phyloP scores from a whole-genome alignment of 2,329 filamentous ascomycete genomes.

The Beauveria asiatica region DNA sequence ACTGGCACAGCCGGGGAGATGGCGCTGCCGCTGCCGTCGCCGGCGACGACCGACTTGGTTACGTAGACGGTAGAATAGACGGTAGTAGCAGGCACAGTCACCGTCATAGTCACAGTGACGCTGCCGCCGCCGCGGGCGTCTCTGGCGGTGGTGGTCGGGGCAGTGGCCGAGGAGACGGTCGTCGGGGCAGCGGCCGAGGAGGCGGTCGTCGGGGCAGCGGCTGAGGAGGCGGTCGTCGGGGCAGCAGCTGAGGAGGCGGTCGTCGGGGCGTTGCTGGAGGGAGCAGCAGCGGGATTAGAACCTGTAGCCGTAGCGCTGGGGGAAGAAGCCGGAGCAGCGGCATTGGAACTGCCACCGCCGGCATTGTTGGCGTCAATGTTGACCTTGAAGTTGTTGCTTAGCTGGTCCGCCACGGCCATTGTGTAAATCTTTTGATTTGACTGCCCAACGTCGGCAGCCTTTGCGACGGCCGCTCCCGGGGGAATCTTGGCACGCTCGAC shows the following conservation, averaged over 20 bases:
- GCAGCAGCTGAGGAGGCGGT: background rate
- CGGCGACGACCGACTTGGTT: constrained; percentile 7
- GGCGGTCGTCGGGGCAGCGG: too few relatives aligned
- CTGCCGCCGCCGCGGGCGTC: background rate
- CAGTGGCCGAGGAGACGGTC: background rate
- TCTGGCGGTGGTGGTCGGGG: constrained; percentile 4
- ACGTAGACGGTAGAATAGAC: constrained; percentile 27
- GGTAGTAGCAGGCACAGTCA: constrained; percentile 26
- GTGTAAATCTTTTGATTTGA: constrained; percentile 32
- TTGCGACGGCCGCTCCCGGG: constrained; percentile 13
- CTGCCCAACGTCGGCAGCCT: constrained; percentile 23
- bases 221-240: constrained; percentile 4
- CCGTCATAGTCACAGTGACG: constrained; percentile 29
- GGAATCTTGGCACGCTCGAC: constrained; percentile 9
- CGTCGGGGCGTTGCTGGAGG: background rate
- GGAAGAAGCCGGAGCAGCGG: background rate
- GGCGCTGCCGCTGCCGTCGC: background rate
- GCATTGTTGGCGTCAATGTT: constrained; percentile 23
- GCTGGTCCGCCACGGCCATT: constrained; percentile 37
- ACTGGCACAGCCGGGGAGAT: background rate
- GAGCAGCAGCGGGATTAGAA: constrained; percentile 11
- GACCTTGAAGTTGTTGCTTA: constrained; percentile 37
- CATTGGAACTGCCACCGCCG: constrained; percentile 8
- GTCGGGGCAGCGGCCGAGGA: too few relatives aligned
- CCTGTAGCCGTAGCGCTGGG: constrained; percentile 6